Base-by-base conservation (phyloP, 2,329 filamentous ascomycete species). In the Cytospora paraplurivora region DNA sequence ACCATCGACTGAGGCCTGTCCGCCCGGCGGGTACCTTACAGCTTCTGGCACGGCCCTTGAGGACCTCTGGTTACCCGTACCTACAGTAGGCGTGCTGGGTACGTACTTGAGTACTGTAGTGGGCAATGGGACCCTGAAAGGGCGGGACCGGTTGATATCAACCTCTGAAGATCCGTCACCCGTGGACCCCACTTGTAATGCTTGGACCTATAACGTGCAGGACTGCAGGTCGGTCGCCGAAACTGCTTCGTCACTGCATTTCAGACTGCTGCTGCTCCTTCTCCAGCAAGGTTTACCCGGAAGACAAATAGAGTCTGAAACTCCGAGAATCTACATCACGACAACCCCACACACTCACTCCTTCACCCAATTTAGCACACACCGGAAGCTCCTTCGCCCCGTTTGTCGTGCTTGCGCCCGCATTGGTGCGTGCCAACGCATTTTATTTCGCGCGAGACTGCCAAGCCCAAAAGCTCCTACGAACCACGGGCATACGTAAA, bases 21-120 rank as follows among this genome's bases (percentile, higher is more conserved):
- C n/a, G n/a, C n/a, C n/a, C n/a, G n/a, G n/a, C n/a, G 41, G 17
- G 41, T 47, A 47, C 41, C 41, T 47, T 47, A 47, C 41, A 44
- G 38, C 38, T 47, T 4, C n/a, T 19, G 41, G 19, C n/a, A 47
- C 41, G 41, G 41, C 41, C 7, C 7, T 15, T 15, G 17, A 15
- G 41, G 17, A 7, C 41, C n/a, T 47, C n/a, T 17, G 27, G 27
- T 3, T 27, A 27, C 27, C 27, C 27, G 27, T 27, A 27, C 2
- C 27, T 27, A 27, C 27, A 27, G 27, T 27, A 27, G 27, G 27
- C 27, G 27, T 27, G 27, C 27, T 27, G 4, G 27, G 27, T 27
- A 27, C 27, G 27, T 27, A 27, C 27, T 4, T 27, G 4, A 4
- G 27, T 27, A 27, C 27, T 27, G 27, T 27, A 27, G 27, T 27